Percentiles rank a stretch among this genome's conserved stretches.
Evolutionary conservation across 345 rosid genomes (phyloP).

Genomic region (Rhodamnia argentea): DNA sequence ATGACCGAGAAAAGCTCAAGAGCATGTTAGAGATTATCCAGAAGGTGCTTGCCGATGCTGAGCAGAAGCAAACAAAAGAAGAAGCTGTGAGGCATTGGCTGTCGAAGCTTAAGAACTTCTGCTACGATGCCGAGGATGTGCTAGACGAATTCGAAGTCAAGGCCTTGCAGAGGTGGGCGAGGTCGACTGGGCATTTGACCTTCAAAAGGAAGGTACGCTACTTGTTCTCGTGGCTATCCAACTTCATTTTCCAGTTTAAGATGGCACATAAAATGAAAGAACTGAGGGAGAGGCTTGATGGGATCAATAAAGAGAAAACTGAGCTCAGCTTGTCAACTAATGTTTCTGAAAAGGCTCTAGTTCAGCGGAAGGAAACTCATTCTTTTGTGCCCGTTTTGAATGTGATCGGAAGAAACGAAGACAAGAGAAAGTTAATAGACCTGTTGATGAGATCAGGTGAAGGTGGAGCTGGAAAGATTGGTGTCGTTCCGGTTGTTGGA

Average conservation of each 20-base stretch:
- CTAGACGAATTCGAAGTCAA: conserved; percentile 5
- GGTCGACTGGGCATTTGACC: not conserved
- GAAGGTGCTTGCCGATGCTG: conserved; percentile 4
- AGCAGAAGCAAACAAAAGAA: conserved; percentile 1
- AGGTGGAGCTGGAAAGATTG: not conserved
- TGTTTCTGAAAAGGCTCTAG: not conserved
- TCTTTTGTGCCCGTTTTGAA: conserved; percentile 5
- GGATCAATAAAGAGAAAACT: not conserved
- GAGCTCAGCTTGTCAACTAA: not conserved
- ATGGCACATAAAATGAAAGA: not conserved
- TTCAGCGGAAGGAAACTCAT: conserved; percentile 5
- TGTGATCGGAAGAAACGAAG: conserved; percentile 10
- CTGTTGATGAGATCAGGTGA: not conserved
- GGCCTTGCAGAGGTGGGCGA: not conserved
- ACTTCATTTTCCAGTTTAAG: not conserved
- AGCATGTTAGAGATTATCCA: not conserved
- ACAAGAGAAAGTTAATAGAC: not conserved
- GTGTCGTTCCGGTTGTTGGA: conserved; percentile 11
- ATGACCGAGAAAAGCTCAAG: conserved; percentile 1
- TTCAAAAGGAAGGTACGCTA: not conserved
- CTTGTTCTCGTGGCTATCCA: not conserved
- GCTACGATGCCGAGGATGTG: conserved; percentile 8
- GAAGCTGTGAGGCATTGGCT: not conserved
- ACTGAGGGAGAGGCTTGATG: not conserved
- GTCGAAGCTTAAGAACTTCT: not conserved